A percentile compares a stretch with the other conserved stretches of the same genome.
These are phyloP conservation scores for Brettanomyces sp. DNA, from an alignment of 805 yeast genomes.

Conservation along the genomic window DNA sequence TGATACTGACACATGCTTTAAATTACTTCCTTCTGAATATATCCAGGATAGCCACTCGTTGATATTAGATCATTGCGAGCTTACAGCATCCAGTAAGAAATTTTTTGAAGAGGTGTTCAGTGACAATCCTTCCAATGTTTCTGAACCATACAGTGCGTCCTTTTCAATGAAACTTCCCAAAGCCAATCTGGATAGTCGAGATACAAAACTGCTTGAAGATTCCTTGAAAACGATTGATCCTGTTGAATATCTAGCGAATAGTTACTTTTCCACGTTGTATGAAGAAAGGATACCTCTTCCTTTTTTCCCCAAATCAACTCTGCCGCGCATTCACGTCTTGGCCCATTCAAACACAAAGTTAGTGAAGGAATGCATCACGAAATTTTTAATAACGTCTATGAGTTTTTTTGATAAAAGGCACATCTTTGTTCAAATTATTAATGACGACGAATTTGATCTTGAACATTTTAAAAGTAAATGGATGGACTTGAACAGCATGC, in stretches of 20 bases:
- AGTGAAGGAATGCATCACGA: conserved; percentile 12
- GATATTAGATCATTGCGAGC: not conserved
- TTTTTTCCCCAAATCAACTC: conserved; percentile 22
- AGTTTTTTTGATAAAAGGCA: conserved; percentile 15
- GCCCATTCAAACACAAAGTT: conserved; percentile 15
- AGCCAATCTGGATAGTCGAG: not conserved
- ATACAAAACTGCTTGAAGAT: conserved; percentile 4
- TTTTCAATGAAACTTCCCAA: conserved; percentile 1
- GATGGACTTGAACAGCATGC: not conserved
- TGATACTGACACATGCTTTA: too few species aligned
- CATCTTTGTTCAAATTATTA: not conserved
- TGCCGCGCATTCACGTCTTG: conserved; percentile 21
- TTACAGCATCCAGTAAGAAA: not conserved
- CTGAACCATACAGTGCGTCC: too few species aligned
- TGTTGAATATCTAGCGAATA: conserved; percentile 15
- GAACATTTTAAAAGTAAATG: not conserved
- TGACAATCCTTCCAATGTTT: not conserved
- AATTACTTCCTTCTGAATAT: too few species aligned
- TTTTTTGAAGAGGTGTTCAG: not conserved
- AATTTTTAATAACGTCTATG: conserved; percentile 12
- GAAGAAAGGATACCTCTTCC: conserved; percentile 17
- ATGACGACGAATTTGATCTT: not conserved
- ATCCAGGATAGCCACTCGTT: too few species aligned
- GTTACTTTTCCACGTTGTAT: conserved; percentile 21
- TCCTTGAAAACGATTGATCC: conserved; percentile 17